Conservation (phyloP, 2,329 filamentous ascomycete genomes). For the Cadophora sp. region DNA sequence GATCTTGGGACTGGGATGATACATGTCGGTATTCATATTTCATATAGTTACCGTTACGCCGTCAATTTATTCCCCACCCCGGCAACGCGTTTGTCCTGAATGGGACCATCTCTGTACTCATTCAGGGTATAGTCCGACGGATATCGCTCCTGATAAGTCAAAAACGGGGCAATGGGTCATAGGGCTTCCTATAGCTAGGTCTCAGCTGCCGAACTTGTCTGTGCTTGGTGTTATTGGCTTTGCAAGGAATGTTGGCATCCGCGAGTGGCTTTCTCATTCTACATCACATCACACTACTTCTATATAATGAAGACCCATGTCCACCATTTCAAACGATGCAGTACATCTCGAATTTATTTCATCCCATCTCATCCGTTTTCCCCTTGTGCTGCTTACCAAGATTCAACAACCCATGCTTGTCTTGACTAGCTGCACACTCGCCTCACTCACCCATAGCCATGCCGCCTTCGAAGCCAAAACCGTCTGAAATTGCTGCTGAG, state of each 20-base stretch:
- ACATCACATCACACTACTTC: conserved; percentile 17
- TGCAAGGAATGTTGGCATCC: conserved; percentile 19
- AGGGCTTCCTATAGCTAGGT: conserved; percentile 18
- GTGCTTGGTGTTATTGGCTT: conserved; percentile 23
- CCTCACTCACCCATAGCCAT: conserved; percentile 45
- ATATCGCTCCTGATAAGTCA: conserved; percentile 8
- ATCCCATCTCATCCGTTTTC: not conserved
- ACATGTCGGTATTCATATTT: conserved; percentile 28
- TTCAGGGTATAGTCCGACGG: conserved; percentile 1
- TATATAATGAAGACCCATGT: conserved; percentile 40
- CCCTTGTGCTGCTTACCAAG: not conserved
- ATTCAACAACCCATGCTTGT: not conserved
- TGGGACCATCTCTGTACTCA: conserved; percentile 9
- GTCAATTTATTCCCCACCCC: conserved; percentile 23
- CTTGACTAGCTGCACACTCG: not conserved
- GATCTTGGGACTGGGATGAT: conserved; percentile 34
- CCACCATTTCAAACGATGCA: conserved; percentile 23
- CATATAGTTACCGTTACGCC: conserved; percentile 13
- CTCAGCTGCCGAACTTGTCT: conserved; percentile 18
- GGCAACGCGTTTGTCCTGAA: conserved; percentile 4
- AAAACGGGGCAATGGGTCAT: conserved; percentile 12
- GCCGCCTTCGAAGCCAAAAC: conserved; percentile 65
- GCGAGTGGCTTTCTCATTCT: conserved; percentile 19
- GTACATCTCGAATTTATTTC: conserved; percentile 6
- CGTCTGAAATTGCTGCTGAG: conserved; percentile 74